These are phyloP conservation scores for Lyophyllum semitale DNA, from an alignment of 768 basidiomycete genomes.

Conservation along the genomic window DNA sequence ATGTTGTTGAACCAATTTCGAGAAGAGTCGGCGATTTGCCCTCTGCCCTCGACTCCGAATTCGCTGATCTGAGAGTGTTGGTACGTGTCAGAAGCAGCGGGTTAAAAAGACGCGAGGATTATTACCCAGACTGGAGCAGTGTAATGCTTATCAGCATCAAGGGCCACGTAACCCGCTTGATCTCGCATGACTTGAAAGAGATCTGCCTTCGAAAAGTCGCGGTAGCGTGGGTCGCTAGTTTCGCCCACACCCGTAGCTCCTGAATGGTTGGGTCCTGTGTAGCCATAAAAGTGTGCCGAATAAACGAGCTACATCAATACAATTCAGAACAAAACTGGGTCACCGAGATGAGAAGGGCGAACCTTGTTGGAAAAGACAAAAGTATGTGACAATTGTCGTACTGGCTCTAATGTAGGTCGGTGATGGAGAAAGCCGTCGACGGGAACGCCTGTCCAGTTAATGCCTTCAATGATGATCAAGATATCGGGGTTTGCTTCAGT, in stretches of 20 bases:
- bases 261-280: slow-evolving; percentile 16
- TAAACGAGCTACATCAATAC: slow-evolving; percentile 8
- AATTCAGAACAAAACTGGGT: neutral
- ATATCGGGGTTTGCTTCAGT: slow-evolving; percentile 15
- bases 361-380: slow-evolving; percentile 14
- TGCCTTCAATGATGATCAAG: slow-evolving; percentile 17
- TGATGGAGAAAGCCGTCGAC: slow-evolving; percentile 17
- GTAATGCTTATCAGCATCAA: slow-evolving; percentile 15
- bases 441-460: slow-evolving; percentile 17
- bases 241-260: slow-evolving; percentile 18
- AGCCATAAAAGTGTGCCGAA: slow-evolving; percentile 17
- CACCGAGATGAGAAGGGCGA: neutral
- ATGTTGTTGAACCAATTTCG: slow-evolving; percentile 15
- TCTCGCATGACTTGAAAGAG: slow-evolving; percentile 11
- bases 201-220: slow-evolving; percentile 12
- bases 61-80: slow-evolving; percentile 11
- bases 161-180: slow-evolving; percentile 16
- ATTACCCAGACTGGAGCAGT: slow-evolving; percentile 15
- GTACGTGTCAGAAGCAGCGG: neutral
- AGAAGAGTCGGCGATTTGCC: slow-evolving; percentile 5
- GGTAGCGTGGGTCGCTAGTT: slow-evolving; percentile 15
- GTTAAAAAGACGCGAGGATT: neutral
- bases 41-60: slow-evolving; percentile 15
- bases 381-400: slow-evolving; percentile 11
- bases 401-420: slow-evolving; percentile 17